Evolutionary conservation across 2,329 filamentous ascomycete genomes (phyloP), one percentile per base, ranked within the genome.

Genomic region (Colletotrichum magnum): DNA sequence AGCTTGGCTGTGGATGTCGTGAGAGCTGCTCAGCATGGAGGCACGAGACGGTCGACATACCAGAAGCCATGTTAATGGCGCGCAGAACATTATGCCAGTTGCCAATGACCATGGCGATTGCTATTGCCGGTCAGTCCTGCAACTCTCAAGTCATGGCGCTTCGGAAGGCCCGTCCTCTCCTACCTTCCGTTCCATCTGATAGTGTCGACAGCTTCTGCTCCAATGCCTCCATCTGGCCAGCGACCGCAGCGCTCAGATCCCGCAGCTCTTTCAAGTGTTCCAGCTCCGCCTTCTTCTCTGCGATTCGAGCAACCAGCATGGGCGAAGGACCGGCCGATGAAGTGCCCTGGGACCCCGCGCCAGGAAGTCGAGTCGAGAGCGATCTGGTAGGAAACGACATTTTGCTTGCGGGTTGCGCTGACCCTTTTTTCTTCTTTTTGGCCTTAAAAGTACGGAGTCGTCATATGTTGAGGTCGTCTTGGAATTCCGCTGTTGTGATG

Each of bases 31-130:
- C 15, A 16, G 36, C 15, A 54, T 21, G 36, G 21, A 18, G n/a
- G 51, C 62, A 51, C 45, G 58, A 39, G 43, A 47, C 15, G 7
- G 13, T 9, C 5, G 32, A 82, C 89, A 76, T 86, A 95, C 93
- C 87, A 69, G 92, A 95, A 71, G 94, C 94, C 92, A 96, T 95
- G 76, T 92, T 92, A 76, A 97, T 95, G 50, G 93, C 93, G 72
- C 92, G 87, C 69, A 97, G 86, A 72, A 97, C 93, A 74, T 94
- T 95, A 79, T 95, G 92, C 94, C 94, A 97, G 79, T 96, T 97
- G 61, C 91, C 89, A 77, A 97, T 85, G 24, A 97, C 93, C n/a
- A 91, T 88, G 47, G 94, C 93, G 75, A 97, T 94, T 69, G 92
- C 93, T 94, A 77, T 56, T 26, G 26, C 21, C 36, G 16, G 21